Conservation (phyloP, 106 monocot genomes). For the Hemerocallis citrina region DNA sequence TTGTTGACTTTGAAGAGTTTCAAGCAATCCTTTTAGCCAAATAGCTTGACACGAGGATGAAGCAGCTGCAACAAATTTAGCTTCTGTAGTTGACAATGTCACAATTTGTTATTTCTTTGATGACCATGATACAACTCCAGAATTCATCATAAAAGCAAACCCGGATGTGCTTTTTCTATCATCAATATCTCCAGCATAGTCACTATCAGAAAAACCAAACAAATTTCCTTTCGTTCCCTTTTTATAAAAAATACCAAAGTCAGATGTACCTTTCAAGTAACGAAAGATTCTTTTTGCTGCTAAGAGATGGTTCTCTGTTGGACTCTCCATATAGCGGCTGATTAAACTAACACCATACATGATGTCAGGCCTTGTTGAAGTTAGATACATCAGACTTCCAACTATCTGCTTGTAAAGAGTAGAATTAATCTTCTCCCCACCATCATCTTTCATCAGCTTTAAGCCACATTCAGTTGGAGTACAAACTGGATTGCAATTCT, state of each 20-base stretch:
- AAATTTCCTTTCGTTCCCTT: slow-evolving; percentile 2
- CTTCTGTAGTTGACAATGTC: slow-evolving; percentile 4
- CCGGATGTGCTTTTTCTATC: slow-evolving; percentile 5
- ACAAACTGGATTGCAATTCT: slow-evolving; percentile 7
- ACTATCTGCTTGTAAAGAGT: slow-evolving; percentile 22
- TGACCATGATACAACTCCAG: slow-evolving; percentile 1
- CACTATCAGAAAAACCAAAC: slow-evolving; percentile 9
- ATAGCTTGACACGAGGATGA: not conserved
- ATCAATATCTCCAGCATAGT: slow-evolving; percentile 3
- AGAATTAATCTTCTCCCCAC: too few species aligned
- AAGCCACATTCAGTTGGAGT: not conserved
- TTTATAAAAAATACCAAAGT: slow-evolving; percentile 7
- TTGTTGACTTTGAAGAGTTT: not conserved
- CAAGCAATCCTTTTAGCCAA: not conserved
- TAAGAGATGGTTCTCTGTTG: not conserved
- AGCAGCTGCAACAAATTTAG: not conserved
- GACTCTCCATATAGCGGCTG: not conserved
- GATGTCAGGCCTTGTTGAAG: slow-evolving; percentile 20
- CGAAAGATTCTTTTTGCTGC: slow-evolving; percentile 13
- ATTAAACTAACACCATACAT: not conserved
- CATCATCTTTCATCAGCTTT: too few species aligned
- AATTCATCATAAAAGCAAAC: slow-evolving; percentile 5
- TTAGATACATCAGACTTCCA: slow-evolving; percentile 18
- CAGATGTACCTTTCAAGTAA: slow-evolving; percentile 13
- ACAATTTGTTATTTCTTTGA: slow-evolving; percentile 8